Conservation (phyloP, 371 early-diverging fungal species). For the Lichtheimia ornata region DNA sequence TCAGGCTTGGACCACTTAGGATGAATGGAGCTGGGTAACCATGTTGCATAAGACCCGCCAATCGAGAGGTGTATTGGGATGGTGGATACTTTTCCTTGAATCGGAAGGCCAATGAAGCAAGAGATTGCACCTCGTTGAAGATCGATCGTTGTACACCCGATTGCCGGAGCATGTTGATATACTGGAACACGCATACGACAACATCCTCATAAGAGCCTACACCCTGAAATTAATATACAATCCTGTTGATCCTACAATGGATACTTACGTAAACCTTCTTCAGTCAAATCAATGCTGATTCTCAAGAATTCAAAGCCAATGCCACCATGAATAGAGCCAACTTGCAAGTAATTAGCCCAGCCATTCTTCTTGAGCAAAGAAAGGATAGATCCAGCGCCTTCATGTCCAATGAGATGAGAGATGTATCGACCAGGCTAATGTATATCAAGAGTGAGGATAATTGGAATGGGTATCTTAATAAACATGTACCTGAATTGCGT, state of each 20-base stretch:
- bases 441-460: not conserved
- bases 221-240: not conserved
- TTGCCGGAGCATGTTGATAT: conserved; percentile 75
- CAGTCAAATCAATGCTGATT: conserved; percentile 80
- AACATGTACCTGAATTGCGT: conserved; percentile 49
- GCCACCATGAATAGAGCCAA: conserved; percentile 68
- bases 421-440: conserved; percentile 70
- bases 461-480: not conserved
- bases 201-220: conserved; percentile 76
- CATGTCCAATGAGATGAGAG: conserved; percentile 83
- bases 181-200: conserved; percentile 81
- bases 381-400: conserved; percentile 84
- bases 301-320: conserved; percentile 82
- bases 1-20: conserved; percentile 72
- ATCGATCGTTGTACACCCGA: conserved; percentile 76
- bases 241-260: not conserved
- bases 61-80: conserved; percentile 58
- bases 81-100: conserved; percentile 83
- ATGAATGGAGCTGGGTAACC: conserved; percentile 68
- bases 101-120: conserved; percentile 74
- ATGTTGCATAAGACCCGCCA: conserved; percentile 66
- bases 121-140: conserved; percentile 73
- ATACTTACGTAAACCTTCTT: conserved; percentile 72
- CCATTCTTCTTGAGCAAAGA: conserved; percentile 82
- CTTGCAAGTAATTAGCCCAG: conserved; percentile 84